Percentiles rank a stretch among this genome's conserved stretches.
These are phyloP conservation scores for Solanum medicagineum DNA, from an alignment of 257 asterid species.

Conservation along the genomic window DNA sequence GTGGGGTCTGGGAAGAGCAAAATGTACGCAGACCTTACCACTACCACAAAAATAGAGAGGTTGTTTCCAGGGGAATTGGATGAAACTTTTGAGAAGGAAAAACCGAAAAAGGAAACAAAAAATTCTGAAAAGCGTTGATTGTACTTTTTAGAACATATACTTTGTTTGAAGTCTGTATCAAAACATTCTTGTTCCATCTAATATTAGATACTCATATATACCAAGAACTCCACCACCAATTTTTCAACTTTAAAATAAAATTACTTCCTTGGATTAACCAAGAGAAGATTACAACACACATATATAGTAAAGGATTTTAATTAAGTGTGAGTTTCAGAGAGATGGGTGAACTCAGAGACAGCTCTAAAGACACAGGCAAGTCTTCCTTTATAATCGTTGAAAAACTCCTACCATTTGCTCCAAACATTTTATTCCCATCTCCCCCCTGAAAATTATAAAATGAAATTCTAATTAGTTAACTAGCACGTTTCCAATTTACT, in stretches of 20 bases:
- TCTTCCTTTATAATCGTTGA: not conserved
- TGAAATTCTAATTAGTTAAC: not conserved
- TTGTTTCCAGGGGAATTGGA: no score
- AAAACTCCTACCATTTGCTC: not conserved
- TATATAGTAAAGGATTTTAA: not conserved
- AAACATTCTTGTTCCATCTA: conserved; percentile 12
- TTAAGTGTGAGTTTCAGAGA: conserved; percentile 59
- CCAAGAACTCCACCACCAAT: not conserved
- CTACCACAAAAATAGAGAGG: no score
- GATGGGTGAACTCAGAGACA: conserved; percentile 9
- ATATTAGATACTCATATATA: not conserved
- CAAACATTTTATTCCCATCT: not conserved
- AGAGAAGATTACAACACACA: not conserved
- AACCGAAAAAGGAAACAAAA: not conserved
- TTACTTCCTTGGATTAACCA: not conserved
- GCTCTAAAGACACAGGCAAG: not conserved
- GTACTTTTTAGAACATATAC: conserved; percentile 12
- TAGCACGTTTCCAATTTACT: no score
- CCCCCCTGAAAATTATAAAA: not conserved
- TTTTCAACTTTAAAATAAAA: not conserved
- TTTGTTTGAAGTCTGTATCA: conserved; percentile 10
- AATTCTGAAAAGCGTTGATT: not conserved
- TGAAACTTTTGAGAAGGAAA: not conserved
- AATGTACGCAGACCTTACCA: no score
- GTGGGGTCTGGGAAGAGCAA: no score